Percentiles rank a stretch among this genome's conserved stretches.
These are phyloP conservation scores for Trichoderma lentiforme DNA, from an alignment of 2,329 filamentous ascomycete genomes.

Conservation along the genomic window DNA sequence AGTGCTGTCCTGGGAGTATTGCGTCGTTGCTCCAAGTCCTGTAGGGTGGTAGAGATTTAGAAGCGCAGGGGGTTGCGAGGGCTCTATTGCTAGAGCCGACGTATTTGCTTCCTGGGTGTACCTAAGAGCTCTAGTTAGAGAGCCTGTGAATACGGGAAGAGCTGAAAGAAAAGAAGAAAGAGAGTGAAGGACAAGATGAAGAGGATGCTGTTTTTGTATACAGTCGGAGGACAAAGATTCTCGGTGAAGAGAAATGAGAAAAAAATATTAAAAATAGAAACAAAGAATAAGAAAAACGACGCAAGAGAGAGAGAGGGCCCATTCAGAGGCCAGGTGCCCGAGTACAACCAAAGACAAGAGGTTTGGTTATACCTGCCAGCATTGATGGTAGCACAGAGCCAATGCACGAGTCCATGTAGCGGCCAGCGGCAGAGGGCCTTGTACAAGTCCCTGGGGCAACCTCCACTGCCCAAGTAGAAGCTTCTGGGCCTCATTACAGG, in stretches of 20 bases:
- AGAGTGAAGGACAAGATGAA: neutral
- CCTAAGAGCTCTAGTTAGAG: slow-evolving; percentile 37
- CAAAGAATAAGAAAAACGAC: neutral
- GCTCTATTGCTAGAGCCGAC: slow-evolving; percentile 53
- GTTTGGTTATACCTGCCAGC: slow-evolving; percentile 43
- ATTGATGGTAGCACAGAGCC: slow-evolving; percentile 40
- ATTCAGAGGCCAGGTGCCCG: slow-evolving; percentile 19
- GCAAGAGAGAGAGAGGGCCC: slow-evolving; percentile 22
- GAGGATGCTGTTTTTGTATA: neutral
- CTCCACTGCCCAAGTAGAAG: neutral
- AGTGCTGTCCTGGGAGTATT: slow-evolving; percentile 49
- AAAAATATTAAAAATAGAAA: neutral
- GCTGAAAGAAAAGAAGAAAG: neutral
- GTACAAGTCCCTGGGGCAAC: slow-evolving; percentile 12
- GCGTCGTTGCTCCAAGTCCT: slow-evolving; percentile 43
- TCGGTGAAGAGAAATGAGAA: slow-evolving; percentile 1
- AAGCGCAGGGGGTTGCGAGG: slow-evolving; percentile 48
- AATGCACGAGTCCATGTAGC: slow-evolving; percentile 19
- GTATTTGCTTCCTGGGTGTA: slow-evolving; percentile 54
- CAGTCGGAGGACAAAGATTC: neutral
- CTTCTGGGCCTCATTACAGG: neutral
- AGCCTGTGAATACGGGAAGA: neutral
- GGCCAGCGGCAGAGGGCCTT: slow-evolving; percentile 13
- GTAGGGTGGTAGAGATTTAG: slow-evolving; percentile 52
- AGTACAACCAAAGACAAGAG: slow-evolving; percentile 28